Evolutionary conservation across 2,329 filamentous ascomycete genomes (phyloP).

Genomic region (Pseudogymnoascus sp.): DNA sequence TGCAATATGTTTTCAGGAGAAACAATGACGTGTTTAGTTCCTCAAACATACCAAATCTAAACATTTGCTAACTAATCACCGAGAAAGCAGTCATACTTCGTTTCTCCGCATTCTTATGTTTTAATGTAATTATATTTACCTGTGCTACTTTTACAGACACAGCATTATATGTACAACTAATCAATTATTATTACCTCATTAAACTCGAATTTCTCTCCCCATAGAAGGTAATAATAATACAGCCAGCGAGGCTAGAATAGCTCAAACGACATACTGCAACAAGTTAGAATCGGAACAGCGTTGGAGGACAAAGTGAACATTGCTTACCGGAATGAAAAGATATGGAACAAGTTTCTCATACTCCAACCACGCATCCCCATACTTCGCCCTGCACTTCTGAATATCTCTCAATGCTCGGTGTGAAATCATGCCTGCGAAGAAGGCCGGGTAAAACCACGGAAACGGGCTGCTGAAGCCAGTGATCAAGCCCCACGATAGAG

Average conservation of each 20-base stretch:
- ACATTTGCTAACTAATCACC: no score
- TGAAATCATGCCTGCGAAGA: slow-evolving; percentile 71
- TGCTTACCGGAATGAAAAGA: slow-evolving; percentile 64
- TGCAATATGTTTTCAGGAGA: background rate
- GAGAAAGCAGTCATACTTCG: background rate
- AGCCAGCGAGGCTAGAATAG: background rate
- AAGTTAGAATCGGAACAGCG: background rate
- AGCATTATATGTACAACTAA: slow-evolving; percentile 1
- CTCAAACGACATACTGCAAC: slow-evolving; percentile 12
- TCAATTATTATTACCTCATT: background rate
- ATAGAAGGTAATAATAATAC: background rate
- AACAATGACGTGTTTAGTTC: background rate
- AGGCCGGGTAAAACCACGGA: slow-evolving; percentile 82
- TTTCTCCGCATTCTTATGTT: background rate
- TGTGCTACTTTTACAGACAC: background rate
- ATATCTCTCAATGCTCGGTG: slow-evolving; percentile 72
- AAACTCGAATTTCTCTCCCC: background rate
- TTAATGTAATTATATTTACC: background rate
- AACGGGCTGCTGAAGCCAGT: slow-evolving; percentile 74
- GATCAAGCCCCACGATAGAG: slow-evolving; percentile 69
- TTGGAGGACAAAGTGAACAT: slow-evolving; percentile 11
- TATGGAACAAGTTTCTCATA: slow-evolving; percentile 76
- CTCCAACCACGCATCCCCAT: slow-evolving; percentile 73
- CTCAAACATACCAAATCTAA: no score
- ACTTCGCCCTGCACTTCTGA: slow-evolving; percentile 64